Evolutionary conservation across 78 protist genomes (phyloP), one percentile per base, ranked within the genome.

Genomic region (Guillardia theta): DNA sequence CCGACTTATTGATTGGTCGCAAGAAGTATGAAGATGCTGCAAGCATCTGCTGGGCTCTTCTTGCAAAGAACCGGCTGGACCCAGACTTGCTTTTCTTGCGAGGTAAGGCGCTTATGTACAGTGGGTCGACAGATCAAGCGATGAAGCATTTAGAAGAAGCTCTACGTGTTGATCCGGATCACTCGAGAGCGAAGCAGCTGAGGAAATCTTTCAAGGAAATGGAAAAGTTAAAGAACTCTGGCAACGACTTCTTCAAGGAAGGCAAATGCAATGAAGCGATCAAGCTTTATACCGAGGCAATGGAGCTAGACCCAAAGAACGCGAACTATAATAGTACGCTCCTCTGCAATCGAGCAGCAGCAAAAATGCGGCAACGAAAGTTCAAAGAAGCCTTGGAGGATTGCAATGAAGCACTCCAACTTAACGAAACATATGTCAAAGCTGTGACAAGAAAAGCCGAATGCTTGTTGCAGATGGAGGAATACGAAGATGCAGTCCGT

Each of bases 341-440:
- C 58, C 58, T 64, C 45, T 78, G 88, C 90, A 80, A 80, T 48
- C 90, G 90, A 24, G 90, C 90, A 18, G 90, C 90, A 36, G 90
- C 90, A 36, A 39, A 44, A 48, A 80, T 80, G 90, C 83, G 83
- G 45, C n/a, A 70, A 24, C 90, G 50, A 6, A n/a, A 44, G 36
- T 44, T n/a, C 83, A 24, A 70, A 43, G 45, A 24, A 4, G 83
- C 83, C 46, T 10, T 80, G 44, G 48, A 44, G 22, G 90, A 80
- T 48, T 80, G 90, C 90, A n/a, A 80, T 37, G 90, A 37, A 9
- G 37, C 44, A 27, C 48, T 80, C 37, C 39, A 80, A 48, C 90
- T 39, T 37, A 80, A 80, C 53, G 30, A 12, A 19, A 48, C 22
- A 46, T 80, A 80, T 30, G 50, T 39, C 90, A 80, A 80, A 30